phyloP scores from a whole-genome alignment of 257 asterid genomes.

The Coffea eugenioides region DNA sequence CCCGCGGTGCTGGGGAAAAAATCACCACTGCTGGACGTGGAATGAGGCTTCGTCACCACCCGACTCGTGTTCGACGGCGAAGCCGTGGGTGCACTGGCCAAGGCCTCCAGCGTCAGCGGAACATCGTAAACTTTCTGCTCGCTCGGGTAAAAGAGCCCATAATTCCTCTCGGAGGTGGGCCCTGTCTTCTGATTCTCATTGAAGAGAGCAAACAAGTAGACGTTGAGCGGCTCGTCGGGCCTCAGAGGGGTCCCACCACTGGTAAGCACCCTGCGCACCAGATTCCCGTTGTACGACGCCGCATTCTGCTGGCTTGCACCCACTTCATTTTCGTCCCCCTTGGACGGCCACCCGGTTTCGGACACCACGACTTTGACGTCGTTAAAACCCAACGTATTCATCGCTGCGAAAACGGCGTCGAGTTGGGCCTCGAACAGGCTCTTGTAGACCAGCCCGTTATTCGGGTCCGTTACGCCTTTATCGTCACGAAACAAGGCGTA shows the following conservation, averaged over 20 bases:
- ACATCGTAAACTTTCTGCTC: slow-evolving; percentile 59
- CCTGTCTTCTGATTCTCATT: slow-evolving; percentile 84
- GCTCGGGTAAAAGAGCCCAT: slow-evolving; percentile 71
- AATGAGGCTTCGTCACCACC: slow-evolving; percentile 23
- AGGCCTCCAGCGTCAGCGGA: slow-evolving; percentile 33
- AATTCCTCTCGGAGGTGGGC: slow-evolving; percentile 65
- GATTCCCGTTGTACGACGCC: slow-evolving; percentile 76
- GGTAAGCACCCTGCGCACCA: slow-evolving; percentile 58
- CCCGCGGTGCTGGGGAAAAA: slow-evolving; percentile 26
- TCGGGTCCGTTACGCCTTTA: slow-evolving; percentile 50
- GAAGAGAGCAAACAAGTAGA: slow-evolving; percentile 72
- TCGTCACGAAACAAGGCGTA: slow-evolving; percentile 62
- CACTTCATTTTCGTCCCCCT: slow-evolving; percentile 61
- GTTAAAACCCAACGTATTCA: slow-evolving; percentile 42
- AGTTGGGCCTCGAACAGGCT: slow-evolving; percentile 73
- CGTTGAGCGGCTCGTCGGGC: slow-evolving; percentile 63
- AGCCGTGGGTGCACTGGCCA: not conserved
- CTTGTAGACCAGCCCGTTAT: slow-evolving; percentile 61
- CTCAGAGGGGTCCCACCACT: slow-evolving; percentile 73
- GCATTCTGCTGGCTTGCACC: slow-evolving; percentile 62
- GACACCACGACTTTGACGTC: slow-evolving; percentile 54
- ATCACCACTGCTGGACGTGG: slow-evolving; percentile 18
- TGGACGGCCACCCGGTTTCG: slow-evolving; percentile 97
- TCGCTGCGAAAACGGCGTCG: slow-evolving; percentile 83
- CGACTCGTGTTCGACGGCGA: slow-evolving; percentile 21